phyloP scores from a whole-genome alignment of 768 basidiomycete genomes.

The Pleurotus citrinopileatus region DNA sequence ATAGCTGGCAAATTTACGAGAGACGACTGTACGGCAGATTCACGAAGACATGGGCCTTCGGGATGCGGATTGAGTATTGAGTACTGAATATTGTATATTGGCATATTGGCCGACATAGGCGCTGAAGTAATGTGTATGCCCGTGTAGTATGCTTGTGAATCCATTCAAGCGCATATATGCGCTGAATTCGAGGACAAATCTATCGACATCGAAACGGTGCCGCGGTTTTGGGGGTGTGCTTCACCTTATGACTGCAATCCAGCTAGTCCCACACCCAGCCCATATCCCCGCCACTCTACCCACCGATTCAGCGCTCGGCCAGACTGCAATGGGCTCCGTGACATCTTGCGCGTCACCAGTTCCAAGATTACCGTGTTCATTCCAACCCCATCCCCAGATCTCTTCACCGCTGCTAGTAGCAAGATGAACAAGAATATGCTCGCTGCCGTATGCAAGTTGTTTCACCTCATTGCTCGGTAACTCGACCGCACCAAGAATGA shows the following conservation, averaged over 20 bases:
- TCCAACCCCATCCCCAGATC: constrained; percentile 96
- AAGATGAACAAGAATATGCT: constrained; percentile 63
- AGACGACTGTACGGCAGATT: constrained; percentile 70
- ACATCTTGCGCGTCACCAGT: constrained; percentile 58
- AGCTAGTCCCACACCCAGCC: constrained; percentile 47
- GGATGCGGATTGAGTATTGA: constrained; percentile 61
- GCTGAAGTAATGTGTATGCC: no score
- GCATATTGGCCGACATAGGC: no score
- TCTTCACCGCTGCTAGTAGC: constrained; percentile 19
- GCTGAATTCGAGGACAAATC: not conserved
- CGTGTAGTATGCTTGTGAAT: no score
- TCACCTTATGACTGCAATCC: constrained; percentile 27
- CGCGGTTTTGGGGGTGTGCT: no score
- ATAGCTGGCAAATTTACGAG: constrained; percentile 72
- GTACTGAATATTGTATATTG: no score
- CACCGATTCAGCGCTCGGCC: constrained; percentile 33
- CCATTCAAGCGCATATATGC: not conserved
- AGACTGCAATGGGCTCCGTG: constrained; percentile 45
- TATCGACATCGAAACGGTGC: no score
- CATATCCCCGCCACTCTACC: constrained; percentile 27
- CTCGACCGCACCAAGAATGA: constrained; percentile 20
- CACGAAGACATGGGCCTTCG: constrained; percentile 69
- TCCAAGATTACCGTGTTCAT: constrained; percentile 95
- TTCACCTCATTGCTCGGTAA: constrained; percentile 22
- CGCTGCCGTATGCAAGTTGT: constrained; percentile 72